Evolutionary conservation across 2,329 filamentous ascomycete species (phyloP).

Genomic region (Shiraia bambusicola): DNA sequence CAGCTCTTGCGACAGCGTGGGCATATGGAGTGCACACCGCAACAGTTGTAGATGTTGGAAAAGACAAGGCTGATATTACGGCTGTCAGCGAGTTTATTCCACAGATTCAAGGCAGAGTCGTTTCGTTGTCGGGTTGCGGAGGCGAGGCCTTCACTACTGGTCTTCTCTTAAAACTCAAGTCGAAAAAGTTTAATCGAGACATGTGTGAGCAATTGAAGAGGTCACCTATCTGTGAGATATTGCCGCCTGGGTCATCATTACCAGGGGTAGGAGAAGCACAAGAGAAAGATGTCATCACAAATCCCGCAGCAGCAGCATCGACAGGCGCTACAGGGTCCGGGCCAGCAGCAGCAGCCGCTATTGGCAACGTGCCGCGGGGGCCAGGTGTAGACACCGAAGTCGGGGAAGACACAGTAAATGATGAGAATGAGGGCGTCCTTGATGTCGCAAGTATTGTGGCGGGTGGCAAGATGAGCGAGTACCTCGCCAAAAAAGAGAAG

Average conservation of each 20-base stretch:
- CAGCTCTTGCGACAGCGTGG: constrained; percentile 76
- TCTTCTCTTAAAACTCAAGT: constrained; percentile 65
- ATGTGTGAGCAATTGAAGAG: constrained; percentile 68
- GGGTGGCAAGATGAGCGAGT: constrained; percentile 78
- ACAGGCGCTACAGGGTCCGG: constrained; percentile 55
- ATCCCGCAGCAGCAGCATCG: constrained; percentile 59
- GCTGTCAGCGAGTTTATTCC: constrained; percentile 82
- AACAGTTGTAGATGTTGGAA: constrained; percentile 88
- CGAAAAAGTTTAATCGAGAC: constrained; percentile 59
- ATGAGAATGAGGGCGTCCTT: constrained; percentile 71
- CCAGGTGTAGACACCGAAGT: constrained; percentile 59
- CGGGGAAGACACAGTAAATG: constrained; percentile 52
- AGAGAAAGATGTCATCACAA: constrained; percentile 44
- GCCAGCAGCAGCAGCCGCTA: constrained; percentile 45
- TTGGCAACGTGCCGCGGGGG: constrained; percentile 52
- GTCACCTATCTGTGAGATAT: constrained; percentile 63
- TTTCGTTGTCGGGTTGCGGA: constrained; percentile 68
- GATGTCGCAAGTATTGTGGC: constrained; percentile 85
- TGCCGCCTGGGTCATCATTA: constrained; percentile 56
- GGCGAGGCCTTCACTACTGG: constrained; percentile 83
- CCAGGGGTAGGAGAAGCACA: constrained; percentile 52
- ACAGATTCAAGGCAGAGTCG: constrained; percentile 65
- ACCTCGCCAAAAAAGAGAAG: constrained; percentile 78
- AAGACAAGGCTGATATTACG: constrained; percentile 88
- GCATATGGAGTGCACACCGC: constrained; percentile 81